phyloP scores from a whole-genome alignment of 495 filamentous ascomycete genomes.

The Jackrogersella multiformis region DNA sequence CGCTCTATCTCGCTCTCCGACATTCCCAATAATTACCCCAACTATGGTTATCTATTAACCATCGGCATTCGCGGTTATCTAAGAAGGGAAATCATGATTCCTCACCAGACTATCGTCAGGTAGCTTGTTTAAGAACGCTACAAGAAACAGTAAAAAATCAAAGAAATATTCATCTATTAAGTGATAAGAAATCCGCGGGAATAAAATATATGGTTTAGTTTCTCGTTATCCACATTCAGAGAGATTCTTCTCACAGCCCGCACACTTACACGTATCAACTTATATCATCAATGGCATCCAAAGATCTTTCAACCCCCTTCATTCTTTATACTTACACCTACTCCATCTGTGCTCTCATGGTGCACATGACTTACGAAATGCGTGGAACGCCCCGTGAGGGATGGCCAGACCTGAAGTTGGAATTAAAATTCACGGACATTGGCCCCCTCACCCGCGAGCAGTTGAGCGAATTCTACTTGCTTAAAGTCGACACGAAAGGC shows the following conservation, averaged over 20 bases:
- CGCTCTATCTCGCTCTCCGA: not conserved
- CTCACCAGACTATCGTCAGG: not conserved
- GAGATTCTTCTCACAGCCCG: not conserved
- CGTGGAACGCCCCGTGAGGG: not conserved
- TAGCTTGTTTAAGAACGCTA: not conserved
- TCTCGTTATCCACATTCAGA: not conserved
- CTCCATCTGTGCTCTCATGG: constrained; percentile 9
- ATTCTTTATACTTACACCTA: constrained; percentile 1
- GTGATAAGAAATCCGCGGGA: too few relatives aligned
- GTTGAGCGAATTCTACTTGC: constrained; percentile 17
- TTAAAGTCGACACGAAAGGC: constrained; percentile 11
- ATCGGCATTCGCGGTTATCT: constrained; percentile 4
- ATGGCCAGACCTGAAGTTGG: constrained; percentile 2
- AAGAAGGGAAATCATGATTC: not conserved
- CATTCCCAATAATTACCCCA: not conserved
- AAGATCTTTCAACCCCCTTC: not conserved
- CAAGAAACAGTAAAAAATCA: not conserved
- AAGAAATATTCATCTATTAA: too few relatives aligned
- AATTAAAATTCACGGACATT: not conserved
- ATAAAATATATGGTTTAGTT: not conserved
- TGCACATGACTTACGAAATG: constrained; percentile 10
- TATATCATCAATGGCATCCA: constrained; percentile 3
- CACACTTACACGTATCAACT: not conserved
- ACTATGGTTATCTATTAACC: not conserved
- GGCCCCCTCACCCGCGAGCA: not conserved